Base-by-base conservation (phyloP, 163 green algal genomes). In the Dunaliella salina region DNA sequence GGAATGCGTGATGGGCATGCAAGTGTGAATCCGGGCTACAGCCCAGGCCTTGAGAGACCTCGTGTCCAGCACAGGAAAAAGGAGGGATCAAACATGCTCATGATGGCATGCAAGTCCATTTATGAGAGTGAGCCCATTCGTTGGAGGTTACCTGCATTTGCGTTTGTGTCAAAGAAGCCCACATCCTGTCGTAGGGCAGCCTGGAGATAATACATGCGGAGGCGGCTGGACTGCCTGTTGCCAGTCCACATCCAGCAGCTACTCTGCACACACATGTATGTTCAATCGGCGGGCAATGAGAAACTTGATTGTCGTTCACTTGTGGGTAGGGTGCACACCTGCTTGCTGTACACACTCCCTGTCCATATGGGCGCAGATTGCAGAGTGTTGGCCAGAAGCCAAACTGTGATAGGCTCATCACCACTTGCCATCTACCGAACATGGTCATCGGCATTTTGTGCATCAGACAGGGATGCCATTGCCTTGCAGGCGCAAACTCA, bases 101-200 rank as follows among this genome's bases (percentile, higher is more conserved):
- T 50, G 40, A n/a, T n/a, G n/a, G n/a, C n/a, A 8, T 50, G 40
- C 40, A 50, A 15, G 3, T 50, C 40, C 8, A 8, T 50, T 50
- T 50, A 8, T 50, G 40, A 8, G 40, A 50, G 40, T 8, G 40
- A 50, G 40, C 8, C 40, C 40, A 50, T 8, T 50, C 40, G 4
- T 50, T 50, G 8, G 4, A 50, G 8, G 40, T 50, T 81, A 86
- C 94, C 94, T 69, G 90, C 92, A 1, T 82, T 95, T 32, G 91
- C 90, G 0, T 93, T 82, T 1, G 87, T 90, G 81, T 98, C 95
- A 85, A 95, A 97, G 88, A 93, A 97, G 0, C 87, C 86, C 1
- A 96, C 89, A 32, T 98, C 71, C 85, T 93, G 88, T 25, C 82
- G 33, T n/a, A 91, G 91, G 40, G 94, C 93, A 12, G 90, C 86